phyloP scores from a whole-genome alignment of 768 basidiomycete species.

The Amyloporia xantha region DNA sequence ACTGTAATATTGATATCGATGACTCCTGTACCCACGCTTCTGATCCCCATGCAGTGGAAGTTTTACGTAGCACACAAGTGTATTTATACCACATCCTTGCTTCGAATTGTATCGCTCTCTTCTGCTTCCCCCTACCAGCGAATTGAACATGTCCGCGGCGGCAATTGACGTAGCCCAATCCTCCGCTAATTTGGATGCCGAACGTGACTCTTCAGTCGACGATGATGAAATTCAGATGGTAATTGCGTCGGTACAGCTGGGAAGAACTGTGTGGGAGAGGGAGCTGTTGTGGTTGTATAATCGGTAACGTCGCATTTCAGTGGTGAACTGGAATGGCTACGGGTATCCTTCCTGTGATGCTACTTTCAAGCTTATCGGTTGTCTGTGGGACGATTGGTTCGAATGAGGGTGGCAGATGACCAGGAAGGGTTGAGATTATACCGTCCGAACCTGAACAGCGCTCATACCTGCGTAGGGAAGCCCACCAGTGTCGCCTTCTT shows the following conservation, averaged over 20 bases:
- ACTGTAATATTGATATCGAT: neutral
- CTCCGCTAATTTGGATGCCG: conserved; percentile 15
- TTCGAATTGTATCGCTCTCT: conserved; percentile 1
- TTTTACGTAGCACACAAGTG: conserved; percentile 18
- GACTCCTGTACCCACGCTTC: conserved; percentile 5
- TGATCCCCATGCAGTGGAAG: conserved; percentile 4
- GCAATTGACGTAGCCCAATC: conserved; percentile 10
- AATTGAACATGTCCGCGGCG: conserved; percentile 13
- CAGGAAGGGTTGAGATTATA: conserved; percentile 87
- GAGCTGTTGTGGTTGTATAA: conserved; percentile 33
- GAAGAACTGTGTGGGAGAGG: conserved; percentile 23
- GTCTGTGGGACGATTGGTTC: conserved; percentile 19
- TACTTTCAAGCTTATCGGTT: conserved; percentile 22
- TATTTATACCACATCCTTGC: conserved; percentile 16
- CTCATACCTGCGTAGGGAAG: conserved; percentile 99
- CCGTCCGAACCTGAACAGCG: conserved; percentile 97
- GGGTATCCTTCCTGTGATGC: conserved; percentile 64
- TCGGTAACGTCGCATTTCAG: conserved; percentile 70
- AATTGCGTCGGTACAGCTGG: conserved; percentile 27
- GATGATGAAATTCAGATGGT: conserved; percentile 54
- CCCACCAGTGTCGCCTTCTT: conserved; percentile 58
- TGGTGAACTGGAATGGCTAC: conserved; percentile 78
- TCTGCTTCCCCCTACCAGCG: conserved; percentile 1
- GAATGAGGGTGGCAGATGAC: conserved; percentile 22
- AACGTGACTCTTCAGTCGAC: conserved; percentile 29